These are phyloP conservation scores for Backusella psychrophila DNA, from an alignment of 192 early-diverging fungal genomes.

Conservation along the genomic window DNA sequence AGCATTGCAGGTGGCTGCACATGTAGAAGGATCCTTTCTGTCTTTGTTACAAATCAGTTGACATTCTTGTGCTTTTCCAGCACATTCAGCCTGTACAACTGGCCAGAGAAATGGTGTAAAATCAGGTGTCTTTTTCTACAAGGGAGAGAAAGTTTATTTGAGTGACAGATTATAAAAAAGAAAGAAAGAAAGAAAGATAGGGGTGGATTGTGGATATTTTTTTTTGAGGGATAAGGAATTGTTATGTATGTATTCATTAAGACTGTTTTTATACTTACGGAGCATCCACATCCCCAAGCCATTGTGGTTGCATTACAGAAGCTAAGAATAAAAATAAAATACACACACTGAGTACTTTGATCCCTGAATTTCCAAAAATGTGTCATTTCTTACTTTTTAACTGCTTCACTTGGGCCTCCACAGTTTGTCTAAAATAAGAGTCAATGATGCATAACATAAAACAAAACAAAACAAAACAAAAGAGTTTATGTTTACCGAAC, in stretches of 20 bases:
- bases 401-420: slow-evolving; percentile 16
- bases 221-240: not conserved
- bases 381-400: slow-evolving; percentile 19
- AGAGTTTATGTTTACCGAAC: slow-evolving; percentile 12
- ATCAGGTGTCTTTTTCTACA: slow-evolving; percentile 21
- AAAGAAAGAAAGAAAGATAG: not conserved
- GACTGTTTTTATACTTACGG: slow-evolving; percentile 14
- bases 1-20: slow-evolving; percentile 23
- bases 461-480: not conserved
- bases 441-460: not conserved
- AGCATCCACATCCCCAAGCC: slow-evolving; percentile 29
- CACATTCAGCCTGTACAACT: slow-evolving; percentile 29
- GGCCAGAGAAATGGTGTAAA: slow-evolving; percentile 21
- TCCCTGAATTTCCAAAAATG: not conserved
- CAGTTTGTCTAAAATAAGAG: slow-evolving; percentile 16
- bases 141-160: not conserved
- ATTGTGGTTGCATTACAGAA: slow-evolving; percentile 32
- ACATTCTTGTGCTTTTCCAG: slow-evolving; percentile 25
- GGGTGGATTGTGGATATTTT: not conserved
- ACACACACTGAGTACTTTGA: not conserved
- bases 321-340: slow-evolving; percentile 8
- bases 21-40: slow-evolving; percentile 2
- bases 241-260: not conserved
- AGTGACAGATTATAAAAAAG: not conserved
- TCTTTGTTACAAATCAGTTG: slow-evolving; percentile 16